Base-by-base conservation (phyloP, 371 early-diverging fungal genomes). In the Smittium mucronatum region DNA sequence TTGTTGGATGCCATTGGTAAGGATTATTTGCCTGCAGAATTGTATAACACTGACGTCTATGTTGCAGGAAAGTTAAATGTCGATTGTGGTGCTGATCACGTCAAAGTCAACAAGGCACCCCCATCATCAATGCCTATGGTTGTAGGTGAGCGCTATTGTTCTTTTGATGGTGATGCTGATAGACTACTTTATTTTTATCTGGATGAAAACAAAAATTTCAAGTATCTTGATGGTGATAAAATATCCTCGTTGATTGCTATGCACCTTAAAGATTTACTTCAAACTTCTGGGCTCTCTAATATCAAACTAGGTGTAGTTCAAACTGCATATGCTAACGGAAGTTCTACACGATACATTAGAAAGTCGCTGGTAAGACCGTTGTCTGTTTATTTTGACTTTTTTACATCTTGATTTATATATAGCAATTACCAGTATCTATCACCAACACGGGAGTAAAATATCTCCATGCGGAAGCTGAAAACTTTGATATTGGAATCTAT, bases 381-480 rank as follows among this genome's bases (percentile, higher is more conserved):
- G n/a, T n/a, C n/a, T n/a, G n/a, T n/a, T n/a, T n/a, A 47, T 47
- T 47, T 47, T 21, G 21, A 21, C 47, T 47, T 11, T 11, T 47
- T 47, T 47, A 47, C 47, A 47, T 21, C 47, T 47, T 21, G 21
- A 11, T 47, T 47, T 47, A 47, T 47, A 11, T 11, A 11, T 47
- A 47, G 84, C 88, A 89, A 75, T 90, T 97, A 29, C 97, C 96
- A 34, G 94, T 95, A 21, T 89, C 91, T 17, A 95, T 91, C 76
- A 95, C 94, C 1, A 85, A 90, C 47, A 99, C 99, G 30, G 99
- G 99, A 73, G 99, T 99, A 70, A 99, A 99, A 86, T 94, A 99
- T 82, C 86, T 99, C 77, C 97, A 98, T 73, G 96, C 94, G 77
- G 95, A 94, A 77, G 99, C 99, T 57, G 87, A 91, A 75, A 88